Evolutionary conservation across 2,329 filamentous ascomycete species (phyloP), one percentile per base, ranked within the genome.

Genomic region (Hymenoscyphus repandus): DNA sequence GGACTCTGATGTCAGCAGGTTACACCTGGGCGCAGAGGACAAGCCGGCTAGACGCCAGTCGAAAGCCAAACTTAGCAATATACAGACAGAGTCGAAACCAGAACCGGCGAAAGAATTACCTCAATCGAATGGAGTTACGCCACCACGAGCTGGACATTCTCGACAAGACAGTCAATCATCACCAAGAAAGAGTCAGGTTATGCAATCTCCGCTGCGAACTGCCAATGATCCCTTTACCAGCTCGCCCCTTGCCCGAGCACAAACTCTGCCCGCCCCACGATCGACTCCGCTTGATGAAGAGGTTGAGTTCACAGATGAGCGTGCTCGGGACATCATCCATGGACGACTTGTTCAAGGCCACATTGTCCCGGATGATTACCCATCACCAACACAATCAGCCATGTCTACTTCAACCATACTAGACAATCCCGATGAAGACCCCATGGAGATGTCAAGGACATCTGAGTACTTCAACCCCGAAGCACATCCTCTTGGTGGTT

Each of bases 311-410:
- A 67, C 64, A 49, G 90, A 96, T 62, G 80, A 88, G 66, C 85
- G 88, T 51, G 90, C 89, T 15, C 80, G 85, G 37, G 91, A 97
- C 66, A 91, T 99, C 43, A 95, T 91, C 38, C 92, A 91, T 52
- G 92, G 90, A 9, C 85, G 93, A 47, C 76, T 99, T 39, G 82
- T 97, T 7, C 90, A 96, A 61, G 93, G 93, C 12, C 93, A 97
- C 66, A 86, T 99, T 59, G 93, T 99, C 10, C 89, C 95, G 56
- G 93, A 96, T 66, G 87, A 96, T 66, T 92, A 90, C 64, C 86
- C 87, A 2, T 95, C 90, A 1, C 86, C 90, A 13, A 76, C 79
- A 42, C 75, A 81, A 55, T 92, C 82, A n/a, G 82, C 83, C 7
- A 81, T 80, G 51, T 84, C 82, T 6, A 83, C 76, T 54, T 72